Conservation (phyloP, 495 filamentous ascomycete species). For the Echria macrotheca region DNA sequence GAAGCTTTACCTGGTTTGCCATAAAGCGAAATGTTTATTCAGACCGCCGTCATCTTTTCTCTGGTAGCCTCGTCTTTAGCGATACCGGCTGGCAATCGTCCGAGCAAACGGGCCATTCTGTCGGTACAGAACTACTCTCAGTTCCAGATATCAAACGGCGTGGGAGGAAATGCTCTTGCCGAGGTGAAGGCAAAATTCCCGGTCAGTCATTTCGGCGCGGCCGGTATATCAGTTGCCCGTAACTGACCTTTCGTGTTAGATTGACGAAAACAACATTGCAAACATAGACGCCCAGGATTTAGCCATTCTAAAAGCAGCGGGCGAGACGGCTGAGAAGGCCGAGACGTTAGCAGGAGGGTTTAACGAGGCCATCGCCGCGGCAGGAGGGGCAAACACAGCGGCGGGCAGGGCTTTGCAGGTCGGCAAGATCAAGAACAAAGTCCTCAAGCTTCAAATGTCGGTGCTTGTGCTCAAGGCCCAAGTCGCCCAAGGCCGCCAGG, state of each 20-base stretch:
- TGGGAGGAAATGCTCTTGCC: constrained; percentile 38
- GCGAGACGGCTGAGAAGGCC: constrained; percentile 34
- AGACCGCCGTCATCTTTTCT: constrained; percentile 26
- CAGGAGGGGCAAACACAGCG: constrained; percentile 25
- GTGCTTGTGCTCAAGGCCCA: constrained; percentile 30
- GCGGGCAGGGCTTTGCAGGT: constrained; percentile 37
- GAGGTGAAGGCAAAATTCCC: constrained; percentile 42
- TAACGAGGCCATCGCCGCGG: constrained; percentile 38
- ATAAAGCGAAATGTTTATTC: constrained; percentile 28
- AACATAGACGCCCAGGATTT: constrained; percentile 31
- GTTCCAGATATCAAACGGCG: constrained; percentile 38
- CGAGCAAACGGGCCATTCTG: constrained; percentile 17
- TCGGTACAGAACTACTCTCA: constrained; percentile 21
- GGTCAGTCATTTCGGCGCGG: too few species aligned
- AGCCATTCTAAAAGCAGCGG: constrained; percentile 35
- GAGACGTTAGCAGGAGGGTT: constrained; percentile 36
- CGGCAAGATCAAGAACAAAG: constrained; percentile 54
- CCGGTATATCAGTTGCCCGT: too few species aligned
- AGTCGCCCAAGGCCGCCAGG: constrained; percentile 30
- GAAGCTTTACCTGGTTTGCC: not conserved
- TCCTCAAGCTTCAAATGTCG: constrained; percentile 44
- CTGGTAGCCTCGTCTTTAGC: constrained; percentile 25
- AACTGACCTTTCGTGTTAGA: constrained; percentile 15
- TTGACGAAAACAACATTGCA: constrained; percentile 33
- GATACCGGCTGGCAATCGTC: constrained; percentile 10